Evolutionary conservation across 1,139 yeast species (phyloP).

Genomic region (Hansenula sp.): DNA sequence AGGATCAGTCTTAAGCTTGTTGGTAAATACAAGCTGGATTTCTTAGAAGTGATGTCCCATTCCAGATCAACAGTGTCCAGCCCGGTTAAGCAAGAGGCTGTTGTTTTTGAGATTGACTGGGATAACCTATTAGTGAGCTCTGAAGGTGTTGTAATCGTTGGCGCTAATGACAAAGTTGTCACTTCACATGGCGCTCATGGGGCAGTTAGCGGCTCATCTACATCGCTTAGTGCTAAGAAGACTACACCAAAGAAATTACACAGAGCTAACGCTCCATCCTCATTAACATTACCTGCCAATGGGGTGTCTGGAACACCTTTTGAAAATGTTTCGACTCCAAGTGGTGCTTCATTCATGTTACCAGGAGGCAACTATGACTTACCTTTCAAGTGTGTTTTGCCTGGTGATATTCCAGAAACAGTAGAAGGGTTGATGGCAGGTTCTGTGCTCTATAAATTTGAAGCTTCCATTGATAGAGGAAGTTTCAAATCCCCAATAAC

Average conservation of each 20-base stretch:
- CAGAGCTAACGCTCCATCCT: constrained; percentile 21
- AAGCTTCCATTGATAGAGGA: constrained; percentile 52
- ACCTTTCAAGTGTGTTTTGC: constrained; percentile 55
- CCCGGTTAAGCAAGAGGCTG: constrained; percentile 46
- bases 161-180: constrained; percentile 33
- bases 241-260: constrained; percentile 14
- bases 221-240: constrained; percentile 2
- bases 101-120: constrained; percentile 56
- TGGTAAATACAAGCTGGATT: constrained; percentile 56
- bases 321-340: constrained; percentile 22
- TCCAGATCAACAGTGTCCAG: constrained; percentile 34
- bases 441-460: constrained; percentile 50
- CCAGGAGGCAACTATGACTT: constrained; percentile 66
- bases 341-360: constrained; percentile 35
- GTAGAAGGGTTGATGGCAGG: constrained; percentile 63
- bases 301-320: constrained; percentile 35
- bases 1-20: constrained; percentile 41
- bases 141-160: constrained; percentile 42
- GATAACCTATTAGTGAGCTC: constrained; percentile 47
- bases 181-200: not conserved
- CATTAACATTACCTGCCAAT: constrained; percentile 22
- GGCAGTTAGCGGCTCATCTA: constrained; percentile 5
- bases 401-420: constrained; percentile 61
- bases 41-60: constrained; percentile 38
- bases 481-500: constrained; percentile 24